A percentile compares a stretch with the other conserved stretches of the same genome.
Conservation (phyloP, 139 green algal species). For the Zygnema circumcarinatum region DNA sequence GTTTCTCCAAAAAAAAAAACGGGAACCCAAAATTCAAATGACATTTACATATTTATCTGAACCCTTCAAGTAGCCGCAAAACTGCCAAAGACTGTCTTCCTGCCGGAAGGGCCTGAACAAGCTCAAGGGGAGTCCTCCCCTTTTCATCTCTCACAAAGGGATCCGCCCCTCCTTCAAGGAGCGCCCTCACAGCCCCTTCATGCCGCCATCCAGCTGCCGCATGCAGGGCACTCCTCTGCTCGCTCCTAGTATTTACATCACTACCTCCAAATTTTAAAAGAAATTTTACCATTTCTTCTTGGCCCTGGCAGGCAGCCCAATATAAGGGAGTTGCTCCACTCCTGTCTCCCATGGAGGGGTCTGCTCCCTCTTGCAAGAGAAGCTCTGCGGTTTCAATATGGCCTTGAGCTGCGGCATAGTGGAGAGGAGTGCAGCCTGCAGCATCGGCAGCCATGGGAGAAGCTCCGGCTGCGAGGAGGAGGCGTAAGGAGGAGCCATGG, state of each 20-base stretch:
- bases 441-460: neutral
- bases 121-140: neutral
- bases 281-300: constrained; percentile 7
- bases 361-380: neutral
- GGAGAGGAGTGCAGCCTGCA: constrained; percentile 4
- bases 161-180: neutral
- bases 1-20: too few species aligned
- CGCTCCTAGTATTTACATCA: neutral
- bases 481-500: neutral
- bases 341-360: neutral
- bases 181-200: neutral
- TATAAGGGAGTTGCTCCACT: constrained; percentile 25
- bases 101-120: neutral
- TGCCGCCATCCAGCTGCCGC: constrained; percentile 19
- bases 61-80: neutral
- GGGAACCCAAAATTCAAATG: too few species aligned
- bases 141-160: neutral
- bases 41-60: too few species aligned
- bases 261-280: neutral
- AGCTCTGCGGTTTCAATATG: neutral
- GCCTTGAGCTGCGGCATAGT: neutral
- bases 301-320: constrained; percentile 12
- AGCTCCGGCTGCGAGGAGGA: neutral
- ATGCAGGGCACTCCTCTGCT: constrained; percentile 15
- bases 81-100: neutral